Evolutionary conservation across 768 basidiomycete genomes (phyloP), one percentile per base, ranked within the genome.

Genomic region (Pleurotus cornucopiae): DNA sequence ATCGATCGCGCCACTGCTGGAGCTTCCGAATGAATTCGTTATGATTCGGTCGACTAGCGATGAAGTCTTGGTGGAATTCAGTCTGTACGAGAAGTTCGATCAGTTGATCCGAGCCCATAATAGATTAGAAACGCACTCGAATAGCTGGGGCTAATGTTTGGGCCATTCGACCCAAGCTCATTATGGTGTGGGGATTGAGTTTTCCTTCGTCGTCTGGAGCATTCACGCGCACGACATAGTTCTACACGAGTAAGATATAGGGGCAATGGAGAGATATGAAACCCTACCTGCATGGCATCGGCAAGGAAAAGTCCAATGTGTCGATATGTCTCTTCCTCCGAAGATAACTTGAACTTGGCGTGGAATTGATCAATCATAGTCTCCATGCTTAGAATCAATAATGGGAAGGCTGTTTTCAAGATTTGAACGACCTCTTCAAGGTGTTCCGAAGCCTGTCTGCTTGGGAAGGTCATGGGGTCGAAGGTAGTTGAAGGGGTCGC

Each of bases 341-440:
- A 80, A 1, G 82, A 79, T 2, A 89, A 83, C 68, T 97, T 96
- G 75, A 98, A 96, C 51, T 94, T 83, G 57, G 85, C 82, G 18
- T 85, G 79, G 60, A 99, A 89, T 70, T 98, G 94, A 61, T 99
- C 97, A 3, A 95, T 89, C 81, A 98, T 89, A 13, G 93, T 95
- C 73, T 99, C 97, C 78, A 99, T 79, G 56, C 94, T 97, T 18
- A 98, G 76, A 26, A 96, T 91, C 37, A 99, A 80, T 5, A 99
- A 79, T 0, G 97, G 97, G 78, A 95, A 97, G 0, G 92, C 88
- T 0, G 96, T 97, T 74, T 99, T 98, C 63, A 98, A 77, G 38
- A 92, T 86, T 66, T 94, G 89, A 41, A 94, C 83, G 56, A 98
- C 84, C 66, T 98, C 97, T 18, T 99, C 97, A 5, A 97, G 85